phyloP scores from a whole-genome alignment of 495 filamentous ascomycete genomes.

The Choiromyces venosus region DNA sequence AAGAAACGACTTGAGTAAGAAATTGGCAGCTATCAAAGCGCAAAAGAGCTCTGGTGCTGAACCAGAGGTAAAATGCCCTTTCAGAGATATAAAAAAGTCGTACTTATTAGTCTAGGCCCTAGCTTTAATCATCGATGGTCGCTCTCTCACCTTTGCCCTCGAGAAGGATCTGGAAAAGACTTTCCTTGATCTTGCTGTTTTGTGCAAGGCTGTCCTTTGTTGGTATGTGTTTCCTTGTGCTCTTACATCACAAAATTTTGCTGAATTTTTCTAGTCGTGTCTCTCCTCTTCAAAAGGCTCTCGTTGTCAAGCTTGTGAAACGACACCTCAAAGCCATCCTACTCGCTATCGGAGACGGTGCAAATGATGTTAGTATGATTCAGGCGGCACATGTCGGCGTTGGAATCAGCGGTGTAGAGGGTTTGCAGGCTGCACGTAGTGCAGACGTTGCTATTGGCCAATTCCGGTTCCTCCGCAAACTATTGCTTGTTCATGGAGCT shows the following conservation, averaged over 20 bases:
- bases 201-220: constrained; percentile 98
- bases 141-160: constrained; percentile 86
- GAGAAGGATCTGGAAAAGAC: constrained; percentile 90
- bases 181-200: constrained; percentile 86
- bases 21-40: constrained; percentile 72
- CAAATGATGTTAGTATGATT: constrained; percentile 99
- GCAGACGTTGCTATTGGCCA: constrained; percentile 96
- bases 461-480: constrained; percentile 91
- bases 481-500: constrained; percentile 90
- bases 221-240: constrained; percentile 52
- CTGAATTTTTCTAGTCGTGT: constrained; percentile 60
- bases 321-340: constrained; percentile 87
- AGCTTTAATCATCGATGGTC: constrained; percentile 95
- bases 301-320: constrained; percentile 98
- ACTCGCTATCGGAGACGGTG: constrained; percentile 93
- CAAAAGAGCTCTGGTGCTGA: constrained; percentile 70
- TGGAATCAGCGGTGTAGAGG: constrained; percentile 95
- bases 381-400: constrained; percentile 98
- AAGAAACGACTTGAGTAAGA: constrained; percentile 81
- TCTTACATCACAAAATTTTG: background rate
- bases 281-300: constrained; percentile 94
- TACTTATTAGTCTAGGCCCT: constrained; percentile 49
- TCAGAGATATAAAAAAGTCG: background rate
- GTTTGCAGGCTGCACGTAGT: constrained; percentile 93
- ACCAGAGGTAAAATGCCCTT: constrained; percentile 51